These are phyloP conservation scores for Macaranga tanarius DNA, from an alignment of 441 rosid genomes.

Conservation along the genomic window DNA sequence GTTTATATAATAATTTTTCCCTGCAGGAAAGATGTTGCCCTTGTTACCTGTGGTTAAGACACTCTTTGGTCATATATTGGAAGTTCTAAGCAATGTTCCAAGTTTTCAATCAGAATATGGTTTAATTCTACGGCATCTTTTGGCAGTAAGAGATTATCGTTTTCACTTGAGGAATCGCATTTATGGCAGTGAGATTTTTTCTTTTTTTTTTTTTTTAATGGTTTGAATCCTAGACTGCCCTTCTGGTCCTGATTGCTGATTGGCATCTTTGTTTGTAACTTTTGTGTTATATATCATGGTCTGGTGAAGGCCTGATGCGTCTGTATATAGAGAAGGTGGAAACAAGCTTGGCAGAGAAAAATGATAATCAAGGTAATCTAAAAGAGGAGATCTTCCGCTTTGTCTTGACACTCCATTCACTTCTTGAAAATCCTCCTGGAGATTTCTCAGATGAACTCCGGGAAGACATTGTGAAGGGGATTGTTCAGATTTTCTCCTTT, in stretches of 20 bases:
- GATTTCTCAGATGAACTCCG: slow-evolving; percentile 72
- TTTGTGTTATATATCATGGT: slow-evolving; percentile 20
- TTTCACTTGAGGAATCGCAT: slow-evolving; percentile 76
- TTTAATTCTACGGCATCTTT: slow-evolving; percentile 72
- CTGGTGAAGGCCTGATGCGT: slow-evolving; percentile 58
- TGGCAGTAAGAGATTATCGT: slow-evolving; percentile 63
- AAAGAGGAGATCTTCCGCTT: slow-evolving; percentile 79
- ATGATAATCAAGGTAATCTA: slow-evolving; percentile 46
- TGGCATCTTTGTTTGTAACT: slow-evolving; percentile 10
- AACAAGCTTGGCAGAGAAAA: slow-evolving; percentile 49
- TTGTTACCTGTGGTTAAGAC: slow-evolving; percentile 66
- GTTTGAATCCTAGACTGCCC: too few relatives aligned
- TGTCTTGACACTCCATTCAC: slow-evolving; percentile 69
- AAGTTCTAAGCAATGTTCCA: slow-evolving; percentile 69
- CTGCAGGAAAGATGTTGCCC: slow-evolving; percentile 57
- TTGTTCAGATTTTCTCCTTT: slow-evolving; percentile 66
- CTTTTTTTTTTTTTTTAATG: slow-evolving; percentile 18
- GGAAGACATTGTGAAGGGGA: slow-evolving; percentile 63
- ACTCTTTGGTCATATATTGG: slow-evolving; percentile 71
- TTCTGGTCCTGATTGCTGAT: slow-evolving; percentile 14
- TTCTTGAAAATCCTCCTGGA: slow-evolving; percentile 88
- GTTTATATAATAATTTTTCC: slow-evolving; percentile 9
- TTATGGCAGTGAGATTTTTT: slow-evolving; percentile 81
- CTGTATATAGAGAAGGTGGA: slow-evolving; percentile 79
- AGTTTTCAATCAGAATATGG: slow-evolving; percentile 92